A percentile compares a stretch with the other conserved stretches of the same genome.
Evolutionary conservation across 371 early-diverging fungal species (phyloP).

Genomic region (Syncephalastrum contaminatum): DNA sequence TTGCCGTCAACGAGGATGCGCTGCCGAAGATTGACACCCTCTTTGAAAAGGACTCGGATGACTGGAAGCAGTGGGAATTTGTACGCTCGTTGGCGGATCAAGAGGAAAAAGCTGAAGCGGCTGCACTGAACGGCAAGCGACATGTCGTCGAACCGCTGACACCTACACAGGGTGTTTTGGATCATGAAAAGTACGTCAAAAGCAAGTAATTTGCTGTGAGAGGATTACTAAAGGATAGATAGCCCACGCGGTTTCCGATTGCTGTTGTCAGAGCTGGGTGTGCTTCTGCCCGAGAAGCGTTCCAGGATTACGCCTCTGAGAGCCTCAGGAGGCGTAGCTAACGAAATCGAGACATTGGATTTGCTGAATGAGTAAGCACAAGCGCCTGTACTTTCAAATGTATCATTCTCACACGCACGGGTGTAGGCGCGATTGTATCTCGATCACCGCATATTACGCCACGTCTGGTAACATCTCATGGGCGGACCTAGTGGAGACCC

Average conservation of each 20-base stretch:
- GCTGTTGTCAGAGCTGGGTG: conserved; percentile 67
- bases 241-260: conserved; percentile 59
- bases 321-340: conserved; percentile 58
- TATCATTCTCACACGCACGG: background rate
- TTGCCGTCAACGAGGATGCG: conserved; percentile 31
- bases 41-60: conserved; percentile 29
- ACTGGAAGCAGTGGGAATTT: conserved; percentile 35
- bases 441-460: conserved; percentile 63
- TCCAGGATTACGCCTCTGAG: conserved; percentile 60
- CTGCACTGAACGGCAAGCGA: conserved; percentile 19
- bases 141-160: background rate
- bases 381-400: background rate
- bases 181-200: background rate
- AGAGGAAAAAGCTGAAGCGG: conserved; percentile 25
- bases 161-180: background rate
- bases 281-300: conserved; percentile 55
- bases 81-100: conserved; percentile 27
- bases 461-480: conserved; percentile 48
- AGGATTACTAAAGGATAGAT: background rate
- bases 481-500: conserved; percentile 55
- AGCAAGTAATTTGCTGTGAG: too few relatives aligned
- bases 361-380: conserved; percentile 62
- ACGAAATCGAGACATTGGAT: conserved; percentile 70
- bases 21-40: conserved; percentile 41
- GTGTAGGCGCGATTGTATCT: conserved; percentile 71